Evolutionary conservation across 441 rosid species (phyloP), one percentile per base, ranked within the genome.

Genomic region (Adansonia gregorii): DNA sequence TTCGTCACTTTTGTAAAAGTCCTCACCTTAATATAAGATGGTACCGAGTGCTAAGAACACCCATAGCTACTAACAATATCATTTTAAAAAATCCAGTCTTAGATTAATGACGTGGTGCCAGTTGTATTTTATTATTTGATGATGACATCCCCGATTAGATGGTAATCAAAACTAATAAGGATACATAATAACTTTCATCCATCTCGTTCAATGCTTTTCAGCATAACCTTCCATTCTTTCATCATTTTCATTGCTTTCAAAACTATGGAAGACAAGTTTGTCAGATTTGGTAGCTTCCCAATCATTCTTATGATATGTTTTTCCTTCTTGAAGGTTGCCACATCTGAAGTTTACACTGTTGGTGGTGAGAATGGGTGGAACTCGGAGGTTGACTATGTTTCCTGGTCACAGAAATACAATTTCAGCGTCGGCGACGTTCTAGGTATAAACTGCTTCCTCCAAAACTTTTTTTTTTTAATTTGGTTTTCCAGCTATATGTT

Each of bases 361-460:
- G 93, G 93, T 0, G 91, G 77, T 20, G 85, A 73, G 2, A 74
- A 82, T 6, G 76, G 64, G 3, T 88, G 93, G 93, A 74, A 77
- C 60, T 31, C 78, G 0, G 86, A 79, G 20, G 70, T 72, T 0
- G 73, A 88, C 65, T 89, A 51, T 27, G 85, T 55, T 24, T 43
- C 74, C 6, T 89, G 93, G 93, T 76, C 89, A 7, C 68, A 58
- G 39, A 79, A 83, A 75, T 82, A 84, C 82, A 82, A 87, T 74
- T 89, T 84, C 75, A 88, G 73, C 48, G 66, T 79, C 20, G 87
- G 91, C 41, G 93, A 89, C 77, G 51, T 78, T 80, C 87, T 89
- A 45, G 90, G 93, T 88, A 79, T 12, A 76, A 8, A 11, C 41
- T 19, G 27, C 49, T 49, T 19, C 51, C 45, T n/a, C 49, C 12